Evolutionary conservation across 305 asterid species (phyloP).

Genomic region (Rubia occidens): DNA sequence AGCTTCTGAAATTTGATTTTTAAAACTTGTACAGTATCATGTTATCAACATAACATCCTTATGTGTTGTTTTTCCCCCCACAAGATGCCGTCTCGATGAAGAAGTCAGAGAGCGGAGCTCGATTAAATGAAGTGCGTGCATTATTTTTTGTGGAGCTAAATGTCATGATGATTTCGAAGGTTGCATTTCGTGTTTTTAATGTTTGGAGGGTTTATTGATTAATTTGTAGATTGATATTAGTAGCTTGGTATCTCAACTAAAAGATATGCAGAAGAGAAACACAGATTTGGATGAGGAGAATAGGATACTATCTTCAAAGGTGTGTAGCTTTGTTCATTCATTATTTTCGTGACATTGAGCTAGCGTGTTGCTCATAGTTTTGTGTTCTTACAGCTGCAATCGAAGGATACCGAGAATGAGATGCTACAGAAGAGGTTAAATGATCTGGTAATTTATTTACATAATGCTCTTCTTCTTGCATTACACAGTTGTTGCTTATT

Average conservation of each 20-base stretch:
- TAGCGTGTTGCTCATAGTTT: slow-evolving; percentile 2
- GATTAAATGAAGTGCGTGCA: slow-evolving; percentile 61
- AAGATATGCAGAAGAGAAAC: slow-evolving; percentile 61
- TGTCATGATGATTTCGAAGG: neutral
- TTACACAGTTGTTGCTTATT: neutral
- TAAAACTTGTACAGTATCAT: neutral
- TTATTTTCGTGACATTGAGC: neutral
- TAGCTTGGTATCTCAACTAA: slow-evolving; percentile 72
- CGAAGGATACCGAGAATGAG: slow-evolving; percentile 49
- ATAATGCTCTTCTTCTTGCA: slow-evolving; percentile 4
- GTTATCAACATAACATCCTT: neutral
- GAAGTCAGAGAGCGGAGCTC: slow-evolving; percentile 65
- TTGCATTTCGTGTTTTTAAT: neutral
- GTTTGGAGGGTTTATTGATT: neutral
- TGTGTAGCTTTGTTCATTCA: slow-evolving; percentile 5
- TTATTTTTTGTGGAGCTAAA: neutral
- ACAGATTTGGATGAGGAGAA: slow-evolving; percentile 58
- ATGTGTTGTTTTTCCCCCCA: neutral
- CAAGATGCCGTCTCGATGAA: slow-evolving; percentile 51
- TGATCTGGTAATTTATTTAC: slow-evolving; percentile 59
- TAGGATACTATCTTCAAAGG: slow-evolving; percentile 49
- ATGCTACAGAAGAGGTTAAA: slow-evolving; percentile 59
- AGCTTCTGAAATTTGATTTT: neutral
- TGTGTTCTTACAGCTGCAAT: slow-evolving; percentile 52
- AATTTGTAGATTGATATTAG: slow-evolving; percentile 66